These are phyloP conservation scores for Inonotus obliquus DNA, from an alignment of 1,284 basidiomycete species.

Conservation along the genomic window DNA sequence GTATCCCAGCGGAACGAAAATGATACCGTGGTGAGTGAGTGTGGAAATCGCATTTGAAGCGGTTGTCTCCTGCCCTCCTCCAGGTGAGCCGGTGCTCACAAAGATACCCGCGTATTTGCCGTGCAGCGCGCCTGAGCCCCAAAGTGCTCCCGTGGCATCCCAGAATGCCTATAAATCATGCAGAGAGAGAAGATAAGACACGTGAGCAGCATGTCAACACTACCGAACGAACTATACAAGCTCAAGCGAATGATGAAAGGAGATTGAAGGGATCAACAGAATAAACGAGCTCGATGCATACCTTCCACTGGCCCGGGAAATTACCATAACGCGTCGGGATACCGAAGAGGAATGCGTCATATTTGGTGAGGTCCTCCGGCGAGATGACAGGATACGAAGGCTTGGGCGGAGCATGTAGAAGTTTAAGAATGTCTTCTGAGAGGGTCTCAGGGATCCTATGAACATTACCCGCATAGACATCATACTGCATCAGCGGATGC, in stretches of 20 bases:
- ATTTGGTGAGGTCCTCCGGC: constrained; percentile 59
- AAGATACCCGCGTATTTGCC: constrained; percentile 82
- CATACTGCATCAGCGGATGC: constrained; percentile 18
- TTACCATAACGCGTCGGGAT: constrained; percentile 77
- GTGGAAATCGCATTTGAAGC: constrained; percentile 63
- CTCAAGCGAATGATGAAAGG: not conserved
- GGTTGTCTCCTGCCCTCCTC: constrained; percentile 76
- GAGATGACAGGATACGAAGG: constrained; percentile 70
- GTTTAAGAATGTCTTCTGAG: constrained; percentile 65
- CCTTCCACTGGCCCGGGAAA: constrained; percentile 71
- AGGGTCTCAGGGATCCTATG: constrained; percentile 81
- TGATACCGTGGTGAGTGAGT: constrained; percentile 76
- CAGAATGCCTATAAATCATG: constrained; percentile 55
- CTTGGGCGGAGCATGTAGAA: constrained; percentile 75
- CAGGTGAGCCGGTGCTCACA: constrained; percentile 59
- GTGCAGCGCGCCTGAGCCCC: constrained; percentile 65
- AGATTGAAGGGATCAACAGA: not conserved
- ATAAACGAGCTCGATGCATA: constrained; percentile 24
- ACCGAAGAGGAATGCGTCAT: constrained; percentile 68
- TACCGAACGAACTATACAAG: not conserved
- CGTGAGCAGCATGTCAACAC: not conserved
- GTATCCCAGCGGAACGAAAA: constrained; percentile 81
- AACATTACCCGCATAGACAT: not conserved
- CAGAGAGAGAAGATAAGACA: not conserved
- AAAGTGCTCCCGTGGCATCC: constrained; percentile 78